Conservation (phyloP, 2,329 filamentous ascomycete genomes). For the Xylariaceae sp. region DNA sequence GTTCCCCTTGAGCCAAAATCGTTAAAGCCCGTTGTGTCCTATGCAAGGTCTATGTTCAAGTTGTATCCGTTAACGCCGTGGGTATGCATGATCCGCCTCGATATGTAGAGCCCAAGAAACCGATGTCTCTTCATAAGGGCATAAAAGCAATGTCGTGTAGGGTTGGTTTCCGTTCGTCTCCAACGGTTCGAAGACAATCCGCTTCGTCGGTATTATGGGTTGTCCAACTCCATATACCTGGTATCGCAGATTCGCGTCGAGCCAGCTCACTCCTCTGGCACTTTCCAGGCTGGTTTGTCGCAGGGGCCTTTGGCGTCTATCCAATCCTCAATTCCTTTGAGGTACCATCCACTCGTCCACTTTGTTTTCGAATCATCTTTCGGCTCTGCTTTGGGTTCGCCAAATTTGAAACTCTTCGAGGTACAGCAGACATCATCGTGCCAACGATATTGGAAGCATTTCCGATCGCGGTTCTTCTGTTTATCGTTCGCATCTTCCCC, state of each 20-base stretch:
- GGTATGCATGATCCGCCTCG: slow-evolving; percentile 10
- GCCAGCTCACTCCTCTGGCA: slow-evolving; percentile 28
- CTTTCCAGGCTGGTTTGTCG: slow-evolving; percentile 38
- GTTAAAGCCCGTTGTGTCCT: neutral
- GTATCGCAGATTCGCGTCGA: slow-evolving; percentile 1
- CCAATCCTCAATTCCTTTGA: slow-evolving; percentile 47
- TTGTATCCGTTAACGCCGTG: slow-evolving; percentile 10
- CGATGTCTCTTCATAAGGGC: slow-evolving; percentile 8
- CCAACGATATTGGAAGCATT: slow-evolving; percentile 48
- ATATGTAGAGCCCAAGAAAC: slow-evolving; percentile 11
- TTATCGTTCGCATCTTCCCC: slow-evolving; percentile 28
- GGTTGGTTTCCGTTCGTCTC: neutral
- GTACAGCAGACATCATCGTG: slow-evolving; percentile 45
- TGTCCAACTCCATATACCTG: neutral
- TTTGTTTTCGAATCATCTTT: slow-evolving; percentile 31
- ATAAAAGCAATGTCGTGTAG: neutral
- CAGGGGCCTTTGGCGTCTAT: slow-evolving; percentile 45
- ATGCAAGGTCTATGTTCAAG: slow-evolving; percentile 1
- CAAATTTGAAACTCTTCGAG: slow-evolving; percentile 43
- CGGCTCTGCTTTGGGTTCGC: slow-evolving; percentile 35
- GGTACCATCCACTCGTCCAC: slow-evolving; percentile 45
- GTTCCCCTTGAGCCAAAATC: neutral
- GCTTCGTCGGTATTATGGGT: slow-evolving; percentile 5
- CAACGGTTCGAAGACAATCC: neutral
- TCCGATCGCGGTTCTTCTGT: slow-evolving; percentile 33